Evolutionary conservation across 257 asterid genomes (phyloP), one percentile per base, ranked within the genome.

Genomic region (Primulina tabacum): DNA sequence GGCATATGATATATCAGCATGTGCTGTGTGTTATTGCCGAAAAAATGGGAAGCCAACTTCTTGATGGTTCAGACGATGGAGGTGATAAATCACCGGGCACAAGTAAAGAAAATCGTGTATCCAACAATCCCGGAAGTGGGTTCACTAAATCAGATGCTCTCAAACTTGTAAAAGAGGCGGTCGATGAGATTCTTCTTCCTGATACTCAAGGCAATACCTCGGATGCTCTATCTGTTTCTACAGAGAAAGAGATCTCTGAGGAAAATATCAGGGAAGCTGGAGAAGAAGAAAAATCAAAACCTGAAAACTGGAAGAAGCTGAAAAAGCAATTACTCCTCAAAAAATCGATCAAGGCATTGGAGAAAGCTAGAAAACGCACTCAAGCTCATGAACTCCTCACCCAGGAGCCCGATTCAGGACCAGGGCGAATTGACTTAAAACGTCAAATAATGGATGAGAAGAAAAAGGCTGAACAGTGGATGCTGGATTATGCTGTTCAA

Each of bases 1-100:
- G 99, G 99, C 99, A 94, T 74, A 83, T 75, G 82, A 85, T 94
- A 72, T 94, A 87, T 75, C 99, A 88, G 77, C 96, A 94, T 77
- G 97, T 94, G 66, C 92, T 85, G 40, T 68, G 93, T 50, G 85
- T 81, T 1, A 82, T 94, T 64, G 96, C 89, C 24, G 87, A 84
- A 50, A 91, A 86, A 72, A 86, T 87, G 34, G 99, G 96, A 21
- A 82, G 66, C 58, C 75, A 79, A 63, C 83, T 94, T 75, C 90
- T 89, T 8, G 95, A 82, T 8, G 96, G 85, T 79, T 70, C 89
- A 37, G 97, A 87, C 64, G 95, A 81, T 0, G 89, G 82, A 67
- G 76, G 76, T 12, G 75, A 40, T 40, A 73, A 56, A 29, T 62
- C 75, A 21, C 16, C 80, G 38, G 66, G 67, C 7, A 24, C 37